A percentile compares a stretch with the other conserved stretches of the same genome.
Evolutionary conservation across 1,284 basidiomycete genomes (phyloP).

Genomic region (Fomitopsis schrenkii): DNA sequence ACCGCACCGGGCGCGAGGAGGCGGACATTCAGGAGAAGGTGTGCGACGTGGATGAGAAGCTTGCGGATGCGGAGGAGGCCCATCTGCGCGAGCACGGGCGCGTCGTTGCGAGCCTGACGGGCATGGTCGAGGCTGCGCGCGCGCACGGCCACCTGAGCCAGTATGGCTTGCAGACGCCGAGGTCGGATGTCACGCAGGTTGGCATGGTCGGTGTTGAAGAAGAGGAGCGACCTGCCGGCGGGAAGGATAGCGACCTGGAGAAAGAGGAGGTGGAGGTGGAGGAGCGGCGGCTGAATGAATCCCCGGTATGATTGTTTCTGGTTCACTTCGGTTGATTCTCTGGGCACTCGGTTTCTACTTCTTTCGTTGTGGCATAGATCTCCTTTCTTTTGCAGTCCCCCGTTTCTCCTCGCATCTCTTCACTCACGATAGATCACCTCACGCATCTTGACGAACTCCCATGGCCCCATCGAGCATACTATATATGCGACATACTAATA

Average conservation of each 20-base stretch:
- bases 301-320: background rate
- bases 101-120: background rate
- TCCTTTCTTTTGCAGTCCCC: no score
- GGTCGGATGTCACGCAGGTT: background rate
- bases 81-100: background rate
- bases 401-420: background rate
- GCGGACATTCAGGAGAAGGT: conserved; percentile 7
- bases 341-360: background rate
- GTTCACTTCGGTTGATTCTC: background rate
- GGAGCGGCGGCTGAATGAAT: background rate
- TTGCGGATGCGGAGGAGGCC: background rate
- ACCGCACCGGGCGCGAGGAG: conserved; percentile 23
- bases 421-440: no score
- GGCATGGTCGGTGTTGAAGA: background rate
- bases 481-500: no score
- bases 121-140: background rate
- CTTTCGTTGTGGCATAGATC: background rate
- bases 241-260: background rate
- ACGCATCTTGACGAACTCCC: no score
- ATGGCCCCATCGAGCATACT: no score
- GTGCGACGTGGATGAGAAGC: conserved; percentile 1
- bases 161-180: background rate
- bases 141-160: background rate
- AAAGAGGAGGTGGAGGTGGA: background rate
- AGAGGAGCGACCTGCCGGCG: background rate